Base-by-base conservation (phyloP, 148 eudicot species). In the Camellia japonica region DNA sequence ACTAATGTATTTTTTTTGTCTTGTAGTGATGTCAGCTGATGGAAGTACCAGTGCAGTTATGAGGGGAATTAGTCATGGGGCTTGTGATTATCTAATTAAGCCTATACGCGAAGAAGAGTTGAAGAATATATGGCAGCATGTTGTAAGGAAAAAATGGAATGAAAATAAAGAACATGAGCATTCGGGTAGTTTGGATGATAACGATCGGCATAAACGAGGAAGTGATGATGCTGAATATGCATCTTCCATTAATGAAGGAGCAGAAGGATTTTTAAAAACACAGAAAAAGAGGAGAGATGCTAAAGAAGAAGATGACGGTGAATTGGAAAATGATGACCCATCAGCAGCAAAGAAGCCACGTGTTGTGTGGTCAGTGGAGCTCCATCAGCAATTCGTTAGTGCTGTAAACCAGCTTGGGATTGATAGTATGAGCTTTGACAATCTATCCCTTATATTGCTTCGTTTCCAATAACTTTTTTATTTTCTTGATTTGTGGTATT, bases 61-160 rank as follows among this genome's bases (percentile, higher is more conserved):
- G 88, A 82, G 79, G 74, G 92, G 90, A 73, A 79, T 89, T 62
- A 82, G 72, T 70, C 88, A 89, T 7, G 92, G 92, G 79, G 92
- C 92, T 12, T 89, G 92, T 80, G 92, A 87, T 82, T 87, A 87
- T 80, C 72, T 89, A 74, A 87, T 89, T 42, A 89, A 89, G 83
- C 92, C 92, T 65, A 84, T 89, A 63, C 85, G 92, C 65, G 85
- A 82, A 79, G 90, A 89, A 83, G 87, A 87, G 38, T 63, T 89
- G 78, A 90, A 89, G 79, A 89, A 89, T 69, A 86, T 90, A 70
- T 90, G 93, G 93, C 93, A 90, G 76, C 93, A 88, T 83, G 91
- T 90, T 72, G 84, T 86, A 1, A 85, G 93, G 79, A 90, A 86
- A 78, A 86, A 76, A 58, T 79, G 82, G 77, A 80, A 82, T 68